phyloP scores from a whole-genome alignment of 2,329 filamentous ascomycete genomes.

The Coniochaeta sp. region DNA sequence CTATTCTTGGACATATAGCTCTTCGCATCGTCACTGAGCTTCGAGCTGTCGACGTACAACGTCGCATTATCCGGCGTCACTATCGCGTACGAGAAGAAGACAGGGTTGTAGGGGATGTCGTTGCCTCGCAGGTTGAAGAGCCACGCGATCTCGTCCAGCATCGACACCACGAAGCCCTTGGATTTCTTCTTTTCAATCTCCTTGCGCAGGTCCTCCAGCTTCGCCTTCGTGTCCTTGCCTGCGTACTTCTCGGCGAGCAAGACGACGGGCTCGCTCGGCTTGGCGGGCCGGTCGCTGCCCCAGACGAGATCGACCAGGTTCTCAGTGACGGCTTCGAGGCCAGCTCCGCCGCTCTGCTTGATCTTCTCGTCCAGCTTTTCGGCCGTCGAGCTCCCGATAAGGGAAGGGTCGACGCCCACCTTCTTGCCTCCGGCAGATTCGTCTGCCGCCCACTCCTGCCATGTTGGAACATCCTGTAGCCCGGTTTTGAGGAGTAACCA shows the following conservation, averaged over 20 bases:
- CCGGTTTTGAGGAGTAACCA: conserved; percentile 92
- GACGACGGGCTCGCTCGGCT: conserved; percentile 69
- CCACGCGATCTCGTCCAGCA: conserved; percentile 96
- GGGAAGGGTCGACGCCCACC: conserved; percentile 84
- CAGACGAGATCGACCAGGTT: conserved; percentile 93
- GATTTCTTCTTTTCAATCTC: conserved; percentile 87
- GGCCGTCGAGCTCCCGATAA: conserved; percentile 61
- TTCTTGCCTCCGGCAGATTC: conserved; percentile 80
- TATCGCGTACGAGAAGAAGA: conserved; percentile 95
- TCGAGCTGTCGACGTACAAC: conserved; percentile 77
- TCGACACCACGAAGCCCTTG: conserved; percentile 81
- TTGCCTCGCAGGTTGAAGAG: conserved; percentile 94
- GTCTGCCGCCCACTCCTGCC: conserved; percentile 92
- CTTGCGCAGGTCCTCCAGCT: conserved; percentile 80
- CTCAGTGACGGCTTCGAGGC: conserved; percentile 65
- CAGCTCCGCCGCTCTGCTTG: conserved; percentile 74
- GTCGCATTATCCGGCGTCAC: conserved; percentile 71
- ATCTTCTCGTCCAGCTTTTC: conserved; percentile 78
- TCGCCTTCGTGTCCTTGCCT: conserved; percentile 75
- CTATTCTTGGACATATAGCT: conserved; percentile 62
- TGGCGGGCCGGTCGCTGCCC: conserved; percentile 63
- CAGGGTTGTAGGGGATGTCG: conserved; percentile 95
- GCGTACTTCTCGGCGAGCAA: conserved; percentile 66
- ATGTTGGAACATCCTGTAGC: conserved; percentile 87
- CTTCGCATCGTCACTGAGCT: conserved; percentile 62